Evolutionary conservation across 2,329 filamentous ascomycete genomes (phyloP).

Genomic region (Pseudopithomyces chartarum): DNA sequence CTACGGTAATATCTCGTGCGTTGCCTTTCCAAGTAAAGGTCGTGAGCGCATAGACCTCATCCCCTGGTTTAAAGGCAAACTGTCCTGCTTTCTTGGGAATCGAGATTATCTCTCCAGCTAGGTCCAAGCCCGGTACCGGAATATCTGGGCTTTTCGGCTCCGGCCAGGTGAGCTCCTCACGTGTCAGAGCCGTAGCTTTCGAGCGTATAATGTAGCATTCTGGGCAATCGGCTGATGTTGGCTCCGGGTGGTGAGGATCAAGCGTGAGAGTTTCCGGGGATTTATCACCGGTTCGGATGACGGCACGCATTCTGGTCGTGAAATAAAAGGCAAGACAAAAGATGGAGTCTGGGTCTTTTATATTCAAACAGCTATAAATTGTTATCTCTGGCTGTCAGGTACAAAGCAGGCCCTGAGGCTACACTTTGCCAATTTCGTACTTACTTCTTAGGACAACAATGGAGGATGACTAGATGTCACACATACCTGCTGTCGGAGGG

Average conservation of each 20-base stretch:
- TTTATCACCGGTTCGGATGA: conserved; percentile 19
- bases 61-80: conserved; percentile 44
- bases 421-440: too few relatives aligned
- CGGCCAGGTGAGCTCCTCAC: conserved; percentile 52
- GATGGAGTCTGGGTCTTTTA: not conserved
- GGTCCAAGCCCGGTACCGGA: conserved; percentile 49
- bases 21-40: conserved; percentile 44
- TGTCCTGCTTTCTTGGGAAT: conserved; percentile 32
- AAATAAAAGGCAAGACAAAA: too few relatives aligned
- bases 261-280: conserved; percentile 20
- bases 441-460: too few relatives aligned
- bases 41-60: conserved; percentile 26
- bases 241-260: conserved; percentile 20
- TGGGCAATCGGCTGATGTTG: conserved; percentile 23
- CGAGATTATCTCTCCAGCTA: conserved; percentile 47
- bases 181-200: conserved; percentile 46
- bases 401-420: too few relatives aligned
- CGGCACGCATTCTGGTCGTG: conserved; percentile 19
- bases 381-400: too few relatives aligned
- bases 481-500: not conserved
- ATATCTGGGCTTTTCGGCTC: conserved; percentile 30
- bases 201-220: conserved; percentile 46
- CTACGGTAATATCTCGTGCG: conserved; percentile 46
- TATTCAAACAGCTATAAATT: too few relatives aligned
- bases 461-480: too few relatives aligned